Evolutionary conservation across 2,329 filamentous ascomycete genomes (phyloP).

Genomic region (Fusarium sp.): DNA sequence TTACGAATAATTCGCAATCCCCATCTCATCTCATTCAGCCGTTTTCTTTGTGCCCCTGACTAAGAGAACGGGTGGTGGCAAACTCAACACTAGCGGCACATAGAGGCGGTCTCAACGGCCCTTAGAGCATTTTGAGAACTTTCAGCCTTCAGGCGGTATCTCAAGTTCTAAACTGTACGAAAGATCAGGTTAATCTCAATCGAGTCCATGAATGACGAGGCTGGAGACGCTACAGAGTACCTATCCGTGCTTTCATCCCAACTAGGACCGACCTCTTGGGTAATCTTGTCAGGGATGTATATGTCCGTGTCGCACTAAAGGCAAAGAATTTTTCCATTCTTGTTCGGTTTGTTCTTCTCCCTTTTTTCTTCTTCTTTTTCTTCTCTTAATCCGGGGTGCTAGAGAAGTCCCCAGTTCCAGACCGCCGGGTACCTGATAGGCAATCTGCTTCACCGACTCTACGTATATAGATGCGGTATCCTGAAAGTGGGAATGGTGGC

Average conservation of each 20-base stretch:
- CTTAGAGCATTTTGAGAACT: slow-evolving; percentile 26
- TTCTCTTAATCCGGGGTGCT: slow-evolving; percentile 38
- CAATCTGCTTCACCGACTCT: slow-evolving; percentile 40
- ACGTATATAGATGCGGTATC: background rate
- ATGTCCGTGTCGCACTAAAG: slow-evolving; percentile 19
- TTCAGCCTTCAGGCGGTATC: slow-evolving; percentile 7
- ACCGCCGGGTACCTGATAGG: slow-evolving; percentile 31
- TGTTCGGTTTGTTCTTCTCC: slow-evolving; percentile 20
- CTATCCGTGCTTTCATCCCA: slow-evolving; percentile 12
- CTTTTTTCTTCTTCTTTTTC: slow-evolving; percentile 9
- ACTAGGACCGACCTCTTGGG: slow-evolving; percentile 5
- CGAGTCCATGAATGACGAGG: slow-evolving; percentile 18
- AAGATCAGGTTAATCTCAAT: background rate
- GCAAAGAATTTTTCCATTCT: slow-evolving; percentile 26
- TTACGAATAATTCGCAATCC: background rate
- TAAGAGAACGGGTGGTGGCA: slow-evolving; percentile 41
- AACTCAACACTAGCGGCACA: slow-evolving; percentile 39
- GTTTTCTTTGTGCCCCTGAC: slow-evolving; percentile 38
- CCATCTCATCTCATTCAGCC: background rate
- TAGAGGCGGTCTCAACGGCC: slow-evolving; percentile 35
- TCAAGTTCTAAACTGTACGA: background rate
- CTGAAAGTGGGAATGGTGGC: slow-evolving; percentile 35
- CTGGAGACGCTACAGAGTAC: background rate
- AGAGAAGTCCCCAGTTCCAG: slow-evolving; percentile 33
- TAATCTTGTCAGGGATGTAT: slow-evolving; percentile 15